These are phyloP conservation scores for Mrakia frigida DNA, from an alignment of 768 basidiomycete genomes.

Conservation along the genomic window DNA sequence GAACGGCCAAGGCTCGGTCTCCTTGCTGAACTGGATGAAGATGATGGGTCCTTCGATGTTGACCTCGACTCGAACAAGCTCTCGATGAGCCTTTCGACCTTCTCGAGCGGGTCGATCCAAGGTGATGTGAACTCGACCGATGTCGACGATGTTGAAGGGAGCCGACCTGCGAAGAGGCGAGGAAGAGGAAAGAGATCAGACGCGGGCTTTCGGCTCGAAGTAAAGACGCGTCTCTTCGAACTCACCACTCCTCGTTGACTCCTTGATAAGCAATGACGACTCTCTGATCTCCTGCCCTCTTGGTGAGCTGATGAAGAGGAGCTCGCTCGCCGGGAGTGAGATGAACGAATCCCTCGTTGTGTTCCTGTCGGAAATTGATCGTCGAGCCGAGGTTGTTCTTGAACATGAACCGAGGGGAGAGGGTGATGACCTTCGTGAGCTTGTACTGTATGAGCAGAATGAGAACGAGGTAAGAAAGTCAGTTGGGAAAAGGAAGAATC, in stretches of 20 bases:
- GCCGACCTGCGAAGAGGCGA: conserved; percentile 61
- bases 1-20: conserved; percentile 79
- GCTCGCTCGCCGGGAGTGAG: conserved; percentile 64
- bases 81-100: conserved; percentile 37
- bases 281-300: conserved; percentile 59
- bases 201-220: conserved; percentile 11
- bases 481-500: background rate
- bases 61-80: conserved; percentile 68
- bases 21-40: conserved; percentile 67
- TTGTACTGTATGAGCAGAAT: conserved; percentile 57
- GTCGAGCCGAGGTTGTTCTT: conserved; percentile 68
- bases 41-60: conserved; percentile 81
- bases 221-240: background rate
- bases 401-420: conserved; percentile 84
- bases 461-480: background rate
- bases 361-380: conserved; percentile 80
- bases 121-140: conserved; percentile 75
- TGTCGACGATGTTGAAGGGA: conserved; percentile 84
- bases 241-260: conserved; percentile 72
- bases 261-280: conserved; percentile 83
- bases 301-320: conserved; percentile 58
- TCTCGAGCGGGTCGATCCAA: conserved; percentile 48
- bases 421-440: conserved; percentile 83
- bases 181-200: background rate
- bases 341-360: conserved; percentile 57